phyloP scores from a whole-genome alignment of 129 eudicot genomes.

The Helianthus tuberosus region DNA sequence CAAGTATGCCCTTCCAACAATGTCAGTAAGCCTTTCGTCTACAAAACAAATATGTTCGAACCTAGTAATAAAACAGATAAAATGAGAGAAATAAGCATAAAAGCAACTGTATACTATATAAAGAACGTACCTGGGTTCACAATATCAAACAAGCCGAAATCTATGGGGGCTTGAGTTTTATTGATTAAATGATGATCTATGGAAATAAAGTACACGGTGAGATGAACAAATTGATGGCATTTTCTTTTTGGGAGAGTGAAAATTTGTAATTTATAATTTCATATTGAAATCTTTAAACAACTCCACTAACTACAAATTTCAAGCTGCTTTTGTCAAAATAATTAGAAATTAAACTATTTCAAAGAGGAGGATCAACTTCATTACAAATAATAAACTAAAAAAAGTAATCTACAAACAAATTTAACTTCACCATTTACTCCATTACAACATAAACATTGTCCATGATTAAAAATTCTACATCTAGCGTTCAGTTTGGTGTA shows the following conservation, averaged over 20 bases:
- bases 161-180: conserved; percentile 77
- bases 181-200: conserved; percentile 31
- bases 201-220: background rate
- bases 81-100: background rate
- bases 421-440: conserved; percentile 66
- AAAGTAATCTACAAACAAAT: background rate
- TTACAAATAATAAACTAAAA: background rate
- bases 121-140: conserved; percentile 73
- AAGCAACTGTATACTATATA: background rate
- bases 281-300: background rate
- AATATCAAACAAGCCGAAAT: conserved; percentile 91
- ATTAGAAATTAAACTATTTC: background rate
- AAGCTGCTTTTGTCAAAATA: background rate
- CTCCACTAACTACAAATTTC: background rate
- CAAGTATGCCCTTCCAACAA: conserved; percentile 41
- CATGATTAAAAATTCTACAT: too few relatives aligned
- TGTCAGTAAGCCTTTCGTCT: conserved; percentile 93
- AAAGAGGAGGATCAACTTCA: background rate
- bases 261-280: background rate
- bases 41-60: conserved; percentile 32
- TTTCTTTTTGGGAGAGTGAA: background rate
- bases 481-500: too few relatives aligned
- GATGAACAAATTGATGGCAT: background rate
- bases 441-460: conserved; percentile 86
- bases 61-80: conserved; percentile 8